phyloP scores from a whole-genome alignment of 768 basidiomycete species.

The Termitomyces sp. region DNA sequence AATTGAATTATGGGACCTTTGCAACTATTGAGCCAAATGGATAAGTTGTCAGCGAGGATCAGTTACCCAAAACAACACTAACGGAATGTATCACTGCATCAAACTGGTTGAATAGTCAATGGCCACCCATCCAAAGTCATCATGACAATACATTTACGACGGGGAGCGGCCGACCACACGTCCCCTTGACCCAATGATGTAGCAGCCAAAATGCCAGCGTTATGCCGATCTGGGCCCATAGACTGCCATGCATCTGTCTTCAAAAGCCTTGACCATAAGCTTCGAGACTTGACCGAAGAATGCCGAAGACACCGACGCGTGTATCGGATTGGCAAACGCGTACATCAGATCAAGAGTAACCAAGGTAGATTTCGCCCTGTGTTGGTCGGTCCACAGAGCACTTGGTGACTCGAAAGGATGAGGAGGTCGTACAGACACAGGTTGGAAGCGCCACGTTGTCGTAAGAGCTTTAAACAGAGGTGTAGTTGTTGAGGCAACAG shows the following conservation, averaged over 20 bases:
- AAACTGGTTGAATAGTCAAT: background rate
- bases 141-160: background rate
- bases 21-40: background rate
- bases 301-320: conserved; percentile 76
- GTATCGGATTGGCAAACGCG: conserved; percentile 83
- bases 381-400: conserved; percentile 1
- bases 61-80: background rate
- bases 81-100: background rate
- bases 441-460: conserved; percentile 74
- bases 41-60: background rate
- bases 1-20: background rate
- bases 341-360: conserved; percentile 85
- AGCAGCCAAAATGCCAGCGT: background rate
- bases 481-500: conserved; percentile 67
- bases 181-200: background rate
- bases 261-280: conserved; percentile 92
- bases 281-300: conserved; percentile 88
- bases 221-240: conserved; percentile 51
- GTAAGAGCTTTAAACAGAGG: conserved; percentile 71
- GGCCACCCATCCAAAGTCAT: background rate
- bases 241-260: conserved; percentile 72
- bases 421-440: conserved; percentile 44
- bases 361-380: conserved; percentile 56
- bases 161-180: background rate
- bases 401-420: conserved; percentile 29